Percentiles rank a stretch among this genome's conserved stretches.
These are phyloP conservation scores for Rhipidocladum racemiflorum DNA, from an alignment of 176 grass and related monocot species.

Conservation along the genomic window DNA sequence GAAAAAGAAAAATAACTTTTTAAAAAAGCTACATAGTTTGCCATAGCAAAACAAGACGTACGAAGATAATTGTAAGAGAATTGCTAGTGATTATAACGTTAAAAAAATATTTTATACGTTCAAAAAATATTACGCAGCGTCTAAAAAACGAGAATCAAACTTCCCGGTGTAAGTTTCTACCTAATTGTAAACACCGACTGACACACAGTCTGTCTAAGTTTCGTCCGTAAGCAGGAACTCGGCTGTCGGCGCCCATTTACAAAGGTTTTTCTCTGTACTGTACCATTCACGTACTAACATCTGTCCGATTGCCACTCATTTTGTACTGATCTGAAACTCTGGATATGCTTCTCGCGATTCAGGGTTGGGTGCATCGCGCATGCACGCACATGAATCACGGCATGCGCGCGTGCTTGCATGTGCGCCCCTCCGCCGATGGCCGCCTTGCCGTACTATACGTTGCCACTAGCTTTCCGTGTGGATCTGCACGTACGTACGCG, in stretches of 20 bases:
- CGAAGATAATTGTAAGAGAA: too few relatives aligned
- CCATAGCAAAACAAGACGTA: too few relatives aligned
- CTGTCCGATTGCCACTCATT: neutral
- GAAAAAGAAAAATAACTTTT: too few relatives aligned
- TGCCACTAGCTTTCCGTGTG: neutral
- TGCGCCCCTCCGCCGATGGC: neutral
- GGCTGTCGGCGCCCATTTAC: neutral
- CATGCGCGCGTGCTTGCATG: conserved; percentile 25
- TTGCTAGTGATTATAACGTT: too few relatives aligned
- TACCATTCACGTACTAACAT: neutral
- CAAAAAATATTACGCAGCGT: too few relatives aligned
- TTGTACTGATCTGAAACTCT: too few relatives aligned
- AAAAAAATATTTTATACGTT: too few relatives aligned
- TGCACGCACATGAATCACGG: conserved; percentile 22
- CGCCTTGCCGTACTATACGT: neutral
- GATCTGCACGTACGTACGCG: neutral
- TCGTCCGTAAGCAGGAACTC: neutral
- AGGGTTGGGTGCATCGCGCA: conserved; percentile 2
- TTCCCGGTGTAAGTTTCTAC: too few relatives aligned
- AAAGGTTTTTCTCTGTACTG: too few relatives aligned
- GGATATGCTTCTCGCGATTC: neutral
- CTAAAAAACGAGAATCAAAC: too few relatives aligned
- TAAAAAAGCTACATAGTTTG: too few relatives aligned
- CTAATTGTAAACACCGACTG: neutral
- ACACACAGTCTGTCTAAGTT: too few relatives aligned